Evolutionary conservation across 164 flowering plant genomes (phyloP), one percentile per base, ranked within the genome.

Genomic region (Vitis riparia): DNA sequence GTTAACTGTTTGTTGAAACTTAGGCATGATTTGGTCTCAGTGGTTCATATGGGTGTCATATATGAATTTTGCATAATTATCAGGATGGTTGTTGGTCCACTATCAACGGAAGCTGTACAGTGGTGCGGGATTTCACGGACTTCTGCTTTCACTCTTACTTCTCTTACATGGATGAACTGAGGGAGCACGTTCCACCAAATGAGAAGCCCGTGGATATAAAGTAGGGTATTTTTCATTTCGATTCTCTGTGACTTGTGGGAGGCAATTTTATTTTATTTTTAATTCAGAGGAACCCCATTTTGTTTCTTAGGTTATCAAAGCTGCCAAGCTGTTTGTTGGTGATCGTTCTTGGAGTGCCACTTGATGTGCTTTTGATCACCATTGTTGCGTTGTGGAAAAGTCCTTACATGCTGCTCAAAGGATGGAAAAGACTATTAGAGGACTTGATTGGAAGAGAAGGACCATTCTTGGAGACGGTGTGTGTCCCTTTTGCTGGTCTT

Each of bases 391-490:
- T 95, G 27, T 87, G 84, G 81, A 95, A 91, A 75, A 89, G 97
- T 76, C 99, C 99, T n/a, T 93, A 74, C 77, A 90, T 95, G 97
- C 75, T 95, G 66, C 77, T 90, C 59, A 88, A 68, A 77, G 99
- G 99, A 69, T 95, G 99, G 98, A 85, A 90, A 77, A 79, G 99
- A 77, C 84, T 95, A 9, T 65, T 90, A 3, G 91, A 93, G 73
- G 99, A 95, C 77, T 75, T 95, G 74, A 73, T 95, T 65, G 97
- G 98, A 29, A 83, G 98, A 73, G 93, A 93, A 83, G 99, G 98
- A n/a, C 99, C 97, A 51, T 95, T 93, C 73, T 70, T 85, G 70
- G 99, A 95, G 82, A 84, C 94, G 1, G 91, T 86, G 13, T 95
- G 97, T 79, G 92, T 95, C 63, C 99, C 97, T 2, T 93, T 95